A percentile compares a stretch with the other conserved stretches of the same genome.
These are phyloP conservation scores for Aspergillus taichungensis DNA, from an alignment of 495 filamentous ascomycete genomes.

Conservation along the genomic window DNA sequence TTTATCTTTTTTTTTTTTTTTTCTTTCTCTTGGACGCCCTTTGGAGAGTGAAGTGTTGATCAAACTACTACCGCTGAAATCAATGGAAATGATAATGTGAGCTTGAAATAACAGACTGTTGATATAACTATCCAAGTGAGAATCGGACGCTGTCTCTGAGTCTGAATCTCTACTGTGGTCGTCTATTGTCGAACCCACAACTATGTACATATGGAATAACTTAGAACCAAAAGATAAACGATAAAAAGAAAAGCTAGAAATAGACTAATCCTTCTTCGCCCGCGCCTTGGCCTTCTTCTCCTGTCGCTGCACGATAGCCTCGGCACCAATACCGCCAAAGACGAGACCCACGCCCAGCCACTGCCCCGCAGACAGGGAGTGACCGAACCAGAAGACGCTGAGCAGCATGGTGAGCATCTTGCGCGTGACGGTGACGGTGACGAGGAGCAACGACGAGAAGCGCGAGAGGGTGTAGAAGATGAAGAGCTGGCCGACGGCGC, in stretches of 20 bases:
- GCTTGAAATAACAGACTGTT: neutral
- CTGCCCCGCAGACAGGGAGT: conserved; percentile 74
- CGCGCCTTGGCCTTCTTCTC: conserved; percentile 80
- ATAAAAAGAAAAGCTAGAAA: neutral
- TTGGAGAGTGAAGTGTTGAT: too few species aligned
- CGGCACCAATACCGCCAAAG: conserved; percentile 90
- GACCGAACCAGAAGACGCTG: conserved; percentile 89
- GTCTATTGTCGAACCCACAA: too few species aligned
- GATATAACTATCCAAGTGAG: neutral
- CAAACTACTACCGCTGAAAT: too few species aligned
- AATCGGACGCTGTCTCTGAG: too few species aligned
- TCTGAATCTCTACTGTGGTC: too few species aligned
- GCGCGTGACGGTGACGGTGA: conserved; percentile 92
- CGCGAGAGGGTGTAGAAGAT: conserved; percentile 93
- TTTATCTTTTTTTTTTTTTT: neutral
- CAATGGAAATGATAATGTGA: neutral
- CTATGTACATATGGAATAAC: neutral
- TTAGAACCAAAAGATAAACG: neutral
- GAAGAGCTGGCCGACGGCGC: conserved; percentile 90
- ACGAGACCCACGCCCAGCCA: conserved; percentile 88
- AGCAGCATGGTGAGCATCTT: conserved; percentile 99
- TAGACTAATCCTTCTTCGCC: conserved; percentile 42
- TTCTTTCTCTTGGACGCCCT: neutral
- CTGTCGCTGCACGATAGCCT: conserved; percentile 68
- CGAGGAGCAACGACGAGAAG: conserved; percentile 85